Percentiles rank a stretch among this genome's conserved stretches.
These are phyloP conservation scores for Asterochloris erici DNA, from an alignment of 139 green algal genomes.

Conservation along the genomic window DNA sequence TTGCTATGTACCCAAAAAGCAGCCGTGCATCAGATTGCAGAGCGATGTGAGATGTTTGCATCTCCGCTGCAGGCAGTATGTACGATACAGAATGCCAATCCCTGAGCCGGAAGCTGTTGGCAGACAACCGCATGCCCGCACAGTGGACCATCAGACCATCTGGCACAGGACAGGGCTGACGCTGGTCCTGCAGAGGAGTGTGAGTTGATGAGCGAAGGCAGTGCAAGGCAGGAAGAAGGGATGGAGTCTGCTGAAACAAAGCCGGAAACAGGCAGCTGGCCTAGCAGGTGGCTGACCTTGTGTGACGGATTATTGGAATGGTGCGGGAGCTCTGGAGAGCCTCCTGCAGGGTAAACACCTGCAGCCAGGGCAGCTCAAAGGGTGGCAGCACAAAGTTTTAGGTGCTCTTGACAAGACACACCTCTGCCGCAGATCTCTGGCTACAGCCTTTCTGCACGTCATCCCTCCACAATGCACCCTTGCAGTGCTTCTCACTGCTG, in stretches of 20 bases:
- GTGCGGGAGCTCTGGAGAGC: not conserved
- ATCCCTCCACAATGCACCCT: not conserved
- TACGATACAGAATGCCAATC: too few species aligned
- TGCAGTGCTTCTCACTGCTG: not conserved
- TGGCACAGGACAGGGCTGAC: not conserved
- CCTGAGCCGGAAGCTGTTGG: too few species aligned
- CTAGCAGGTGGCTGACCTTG: not conserved
- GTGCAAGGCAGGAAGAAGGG: not conserved
- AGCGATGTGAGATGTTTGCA: too few species aligned
- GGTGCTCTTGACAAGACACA: not conserved
- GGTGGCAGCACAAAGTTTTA: not conserved
- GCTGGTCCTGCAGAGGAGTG: not conserved
- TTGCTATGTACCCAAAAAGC: too few species aligned
- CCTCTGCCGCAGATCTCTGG: not conserved
- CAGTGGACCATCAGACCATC: not conserved
- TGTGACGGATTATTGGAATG: conserved; percentile 12
- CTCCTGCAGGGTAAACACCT: conserved; percentile 11
- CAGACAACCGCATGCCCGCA: too few species aligned
- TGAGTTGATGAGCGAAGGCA: not conserved
- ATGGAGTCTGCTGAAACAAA: not conserved
- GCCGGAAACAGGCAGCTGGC: not conserved
- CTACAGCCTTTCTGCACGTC: not conserved
- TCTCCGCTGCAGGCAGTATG: too few species aligned
- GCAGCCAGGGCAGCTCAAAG: not conserved
- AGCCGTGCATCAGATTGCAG: too few species aligned